Conservation (phyloP, 305 asterid genomes). For the Galium porrigens region DNA sequence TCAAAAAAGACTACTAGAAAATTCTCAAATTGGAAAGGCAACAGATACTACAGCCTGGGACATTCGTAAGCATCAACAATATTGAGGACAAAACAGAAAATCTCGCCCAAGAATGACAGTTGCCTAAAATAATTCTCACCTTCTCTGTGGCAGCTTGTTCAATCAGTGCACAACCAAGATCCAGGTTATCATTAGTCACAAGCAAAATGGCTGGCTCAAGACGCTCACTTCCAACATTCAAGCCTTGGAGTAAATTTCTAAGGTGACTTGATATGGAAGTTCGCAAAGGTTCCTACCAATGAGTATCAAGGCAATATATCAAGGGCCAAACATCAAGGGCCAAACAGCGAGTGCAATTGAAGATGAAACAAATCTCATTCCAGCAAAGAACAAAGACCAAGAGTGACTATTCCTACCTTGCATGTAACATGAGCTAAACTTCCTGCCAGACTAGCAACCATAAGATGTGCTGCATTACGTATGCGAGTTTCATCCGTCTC, state of each 20-base stretch:
- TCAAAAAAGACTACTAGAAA: not conserved
- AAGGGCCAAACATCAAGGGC: not conserved
- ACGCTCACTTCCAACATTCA: constrained; percentile 39
- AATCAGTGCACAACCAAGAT: constrained; percentile 93
- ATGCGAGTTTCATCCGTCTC: constrained; percentile 89
- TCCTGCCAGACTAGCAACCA: constrained; percentile 99
- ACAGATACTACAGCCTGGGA: not conserved
- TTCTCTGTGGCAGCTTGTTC: constrained; percentile 98
- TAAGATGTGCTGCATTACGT: constrained; percentile 85
- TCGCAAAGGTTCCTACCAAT: constrained; percentile 74
- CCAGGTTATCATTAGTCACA: constrained; percentile 91
- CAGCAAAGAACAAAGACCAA: constrained; percentile 5
- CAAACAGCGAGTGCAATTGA: not conserved
- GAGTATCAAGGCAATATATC: constrained; percentile 9
- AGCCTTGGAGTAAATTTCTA: constrained; percentile 61
- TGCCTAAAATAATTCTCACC: constrained; percentile 26
- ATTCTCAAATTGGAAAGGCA: not conserved
- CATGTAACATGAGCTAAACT: constrained; percentile 97
- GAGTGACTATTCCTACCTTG: constrained; percentile 47
- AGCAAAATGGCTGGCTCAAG: constrained; percentile 78
- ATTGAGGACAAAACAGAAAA: not conserved
- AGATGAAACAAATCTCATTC: constrained; percentile 1
- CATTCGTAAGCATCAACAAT: not conserved
- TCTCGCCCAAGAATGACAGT: not conserved
- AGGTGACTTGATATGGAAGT: constrained; percentile 74